These are phyloP conservation scores for Chaetothyriales sp. DNA, from an alignment of 2,329 filamentous ascomycete species.

Conservation along the genomic window DNA sequence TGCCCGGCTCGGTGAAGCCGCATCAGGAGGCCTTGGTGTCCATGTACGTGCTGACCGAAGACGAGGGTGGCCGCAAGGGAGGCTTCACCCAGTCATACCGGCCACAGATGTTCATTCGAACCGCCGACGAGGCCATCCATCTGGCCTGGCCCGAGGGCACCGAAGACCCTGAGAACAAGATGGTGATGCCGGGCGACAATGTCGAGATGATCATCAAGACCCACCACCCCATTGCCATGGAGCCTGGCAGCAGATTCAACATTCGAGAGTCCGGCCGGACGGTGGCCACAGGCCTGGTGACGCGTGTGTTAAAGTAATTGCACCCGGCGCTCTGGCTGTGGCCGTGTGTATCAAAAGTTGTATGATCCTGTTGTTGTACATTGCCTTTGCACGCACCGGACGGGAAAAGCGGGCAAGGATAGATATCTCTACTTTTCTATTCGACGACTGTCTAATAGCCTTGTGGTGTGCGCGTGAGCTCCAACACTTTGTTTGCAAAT, in stretches of 20 bases:
- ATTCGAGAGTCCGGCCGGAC: slow-evolving; percentile 91
- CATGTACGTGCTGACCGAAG: slow-evolving; percentile 94
- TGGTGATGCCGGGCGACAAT: slow-evolving; percentile 98
- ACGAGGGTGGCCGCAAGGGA: slow-evolving; percentile 93
- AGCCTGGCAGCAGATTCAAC: slow-evolving; percentile 92
- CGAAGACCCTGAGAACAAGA: slow-evolving; percentile 55
- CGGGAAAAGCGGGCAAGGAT: not conserved
- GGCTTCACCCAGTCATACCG: slow-evolving; percentile 94
- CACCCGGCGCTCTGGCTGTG: not conserved
- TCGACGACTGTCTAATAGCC: not conserved
- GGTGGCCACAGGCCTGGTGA: slow-evolving; percentile 71
- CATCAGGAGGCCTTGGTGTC: slow-evolving; percentile 88
- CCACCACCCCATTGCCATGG: slow-evolving; percentile 72
- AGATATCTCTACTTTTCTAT: not conserved
- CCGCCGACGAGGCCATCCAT: slow-evolving; percentile 62
- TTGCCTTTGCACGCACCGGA: not conserved
- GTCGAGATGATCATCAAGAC: slow-evolving; percentile 90
- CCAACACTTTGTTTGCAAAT: not conserved
- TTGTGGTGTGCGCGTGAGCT: not conserved
- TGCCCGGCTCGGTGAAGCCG: slow-evolving; percentile 71
- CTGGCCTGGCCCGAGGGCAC: slow-evolving; percentile 78
- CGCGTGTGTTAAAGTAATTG: slow-evolving; percentile 47
- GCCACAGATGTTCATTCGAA: slow-evolving; percentile 91
- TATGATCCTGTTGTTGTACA: not conserved
- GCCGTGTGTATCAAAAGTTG: not conserved